Evolutionary conservation across 2,329 filamentous ascomycete species (phyloP).

Genomic region (Ascochyta rabiei): DNA sequence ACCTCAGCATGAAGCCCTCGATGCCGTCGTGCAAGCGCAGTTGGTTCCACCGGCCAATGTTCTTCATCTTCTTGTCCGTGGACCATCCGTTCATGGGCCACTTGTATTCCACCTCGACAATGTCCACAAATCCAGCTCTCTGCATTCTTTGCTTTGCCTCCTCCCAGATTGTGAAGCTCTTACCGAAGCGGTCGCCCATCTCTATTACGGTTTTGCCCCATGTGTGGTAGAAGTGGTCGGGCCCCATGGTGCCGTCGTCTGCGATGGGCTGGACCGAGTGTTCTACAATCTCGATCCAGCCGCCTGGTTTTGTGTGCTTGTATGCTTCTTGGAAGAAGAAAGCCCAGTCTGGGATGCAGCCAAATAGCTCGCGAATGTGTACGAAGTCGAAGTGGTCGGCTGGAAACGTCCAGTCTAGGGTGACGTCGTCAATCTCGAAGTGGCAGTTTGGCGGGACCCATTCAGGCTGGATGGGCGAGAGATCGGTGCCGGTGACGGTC

Average conservation of each 20-base stretch:
- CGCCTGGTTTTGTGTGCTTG: constrained; percentile 48
- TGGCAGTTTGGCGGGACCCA: constrained; percentile 55
- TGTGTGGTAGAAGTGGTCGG: constrained; percentile 45
- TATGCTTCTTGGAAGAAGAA: constrained; percentile 49
- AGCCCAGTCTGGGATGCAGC: constrained; percentile 55
- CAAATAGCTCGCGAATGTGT: constrained; percentile 54
- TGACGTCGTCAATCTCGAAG: constrained; percentile 57
- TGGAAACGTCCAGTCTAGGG: constrained; percentile 50
- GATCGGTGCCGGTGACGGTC: constrained; percentile 52
- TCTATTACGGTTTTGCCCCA: constrained; percentile 46
- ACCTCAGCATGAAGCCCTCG: constrained; percentile 46
- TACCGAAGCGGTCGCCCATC: constrained; percentile 47
- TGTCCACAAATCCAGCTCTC: constrained; percentile 44
- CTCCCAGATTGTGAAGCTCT: constrained; percentile 45
- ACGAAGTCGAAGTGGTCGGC: constrained; percentile 51
- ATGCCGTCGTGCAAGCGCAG: constrained; percentile 45
- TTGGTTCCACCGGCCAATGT: constrained; percentile 48
- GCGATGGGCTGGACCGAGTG: constrained; percentile 48
- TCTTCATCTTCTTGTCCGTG: constrained; percentile 38
- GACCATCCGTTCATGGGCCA: constrained; percentile 48
- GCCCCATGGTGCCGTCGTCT: constrained; percentile 49
- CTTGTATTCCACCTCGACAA: constrained; percentile 39
- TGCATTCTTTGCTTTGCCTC: constrained; percentile 42
- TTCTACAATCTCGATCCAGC: constrained; percentile 53
- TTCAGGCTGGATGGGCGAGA: constrained; percentile 57